Conservation (phyloP, 805 yeast species). For the Teunomyces kruisii region DNA sequence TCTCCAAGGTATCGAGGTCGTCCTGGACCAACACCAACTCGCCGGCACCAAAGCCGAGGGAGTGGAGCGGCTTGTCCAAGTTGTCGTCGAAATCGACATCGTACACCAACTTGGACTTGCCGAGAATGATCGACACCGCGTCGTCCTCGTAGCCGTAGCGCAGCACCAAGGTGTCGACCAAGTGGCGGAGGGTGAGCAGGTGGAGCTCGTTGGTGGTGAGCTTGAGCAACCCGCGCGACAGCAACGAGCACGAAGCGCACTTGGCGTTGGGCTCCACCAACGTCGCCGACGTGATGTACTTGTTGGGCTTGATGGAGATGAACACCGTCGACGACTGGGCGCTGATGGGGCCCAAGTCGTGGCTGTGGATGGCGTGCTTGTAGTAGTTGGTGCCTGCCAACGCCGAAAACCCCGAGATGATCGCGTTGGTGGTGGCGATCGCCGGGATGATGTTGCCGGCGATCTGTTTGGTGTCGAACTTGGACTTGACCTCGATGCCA, state of each 20-base stretch:
- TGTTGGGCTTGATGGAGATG: slow-evolving; percentile 49
- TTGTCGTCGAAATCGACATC: slow-evolving; percentile 91
- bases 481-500: slow-evolving; percentile 65
- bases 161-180: slow-evolving; percentile 49
- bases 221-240: slow-evolving; percentile 48
- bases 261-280: slow-evolving; percentile 61
- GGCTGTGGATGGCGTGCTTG: slow-evolving; percentile 17
- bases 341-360: slow-evolving; percentile 24
- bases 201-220: slow-evolving; percentile 27
- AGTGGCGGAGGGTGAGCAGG: slow-evolving; percentile 41
- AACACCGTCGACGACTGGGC: slow-evolving; percentile 31
- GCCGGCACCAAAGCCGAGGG: slow-evolving; percentile 57
- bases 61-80: slow-evolving; percentile 43
- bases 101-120: slow-evolving; percentile 61
- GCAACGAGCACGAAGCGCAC: slow-evolving; percentile 70
- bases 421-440: slow-evolving; percentile 95
- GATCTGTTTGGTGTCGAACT: slow-evolving; percentile 87
- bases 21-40: slow-evolving; percentile 70
- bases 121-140: slow-evolving; percentile 60
- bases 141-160: slow-evolving; percentile 51
- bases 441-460: slow-evolving; percentile 99
- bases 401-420: slow-evolving; percentile 86
- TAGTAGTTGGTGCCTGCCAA: slow-evolving; percentile 64
- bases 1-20: slow-evolving; percentile 67
- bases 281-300: slow-evolving; percentile 63